Percentiles rank a stretch among this genome's conserved stretches.
These are phyloP conservation scores for Alternaria angustiovoidea DNA, from an alignment of 2,329 filamentous ascomycete species.

Conservation along the genomic window DNA sequence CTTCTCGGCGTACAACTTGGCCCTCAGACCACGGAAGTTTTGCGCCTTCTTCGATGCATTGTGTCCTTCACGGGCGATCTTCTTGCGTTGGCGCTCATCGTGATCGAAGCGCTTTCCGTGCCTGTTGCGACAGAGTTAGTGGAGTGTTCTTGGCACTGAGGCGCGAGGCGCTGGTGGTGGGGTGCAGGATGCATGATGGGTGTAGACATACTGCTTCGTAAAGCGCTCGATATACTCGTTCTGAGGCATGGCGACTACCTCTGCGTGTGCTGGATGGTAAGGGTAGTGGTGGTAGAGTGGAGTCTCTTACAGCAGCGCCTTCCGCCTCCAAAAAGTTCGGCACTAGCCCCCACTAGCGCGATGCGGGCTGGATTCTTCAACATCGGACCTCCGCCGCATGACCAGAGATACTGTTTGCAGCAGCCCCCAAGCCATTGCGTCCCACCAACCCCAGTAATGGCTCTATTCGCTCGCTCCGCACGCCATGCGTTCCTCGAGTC, in stretches of 20 bases:
- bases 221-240: slow-evolving; percentile 82
- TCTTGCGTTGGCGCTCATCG: slow-evolving; percentile 90
- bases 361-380: slow-evolving; percentile 22
- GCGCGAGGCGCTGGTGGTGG: slow-evolving; percentile 1
- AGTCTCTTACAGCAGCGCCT: slow-evolving; percentile 24
- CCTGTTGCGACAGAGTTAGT: slow-evolving; percentile 34
- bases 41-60: slow-evolving; percentile 88
- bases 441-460: slow-evolving; percentile 29
- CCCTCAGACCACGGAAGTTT: slow-evolving; percentile 87
- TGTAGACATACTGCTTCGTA: slow-evolving; percentile 65
- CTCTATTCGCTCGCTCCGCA: slow-evolving; percentile 61
- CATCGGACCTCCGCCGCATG: slow-evolving; percentile 30
- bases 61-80: slow-evolving; percentile 86
- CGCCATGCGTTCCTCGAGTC: slow-evolving; percentile 71
- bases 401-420: slow-evolving; percentile 13
- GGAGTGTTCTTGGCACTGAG: not conserved
- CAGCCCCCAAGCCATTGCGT: slow-evolving; percentile 27
- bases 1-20: slow-evolving; percentile 93
- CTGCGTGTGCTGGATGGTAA: slow-evolving; percentile 10
- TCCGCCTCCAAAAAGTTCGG: slow-evolving; percentile 34
- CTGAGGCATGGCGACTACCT: slow-evolving; percentile 68
- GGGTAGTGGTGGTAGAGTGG: slow-evolving; percentile 16
- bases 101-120: slow-evolving; percentile 69
- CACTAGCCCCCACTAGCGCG: slow-evolving; percentile 28
- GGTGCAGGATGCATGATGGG: not conserved